Evolutionary conservation across 352 stramenopile species (phyloP).

Genomic region (Pythium sp.): DNA sequence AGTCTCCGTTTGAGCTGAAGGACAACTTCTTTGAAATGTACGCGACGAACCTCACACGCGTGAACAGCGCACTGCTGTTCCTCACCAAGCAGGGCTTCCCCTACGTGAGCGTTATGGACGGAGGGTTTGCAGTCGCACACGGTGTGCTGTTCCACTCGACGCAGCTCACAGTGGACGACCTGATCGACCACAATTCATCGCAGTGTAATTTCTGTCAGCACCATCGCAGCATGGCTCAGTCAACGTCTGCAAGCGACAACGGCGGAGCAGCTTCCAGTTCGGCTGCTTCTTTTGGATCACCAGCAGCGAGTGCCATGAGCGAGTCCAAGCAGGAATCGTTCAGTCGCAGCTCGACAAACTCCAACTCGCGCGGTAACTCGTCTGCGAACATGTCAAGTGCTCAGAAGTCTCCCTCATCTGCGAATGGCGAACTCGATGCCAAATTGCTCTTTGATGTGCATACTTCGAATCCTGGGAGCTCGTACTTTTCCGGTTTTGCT

Average conservation of each 20-base stretch:
- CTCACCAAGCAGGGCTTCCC: constrained; percentile 72
- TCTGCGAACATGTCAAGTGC: not conserved
- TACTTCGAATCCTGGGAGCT: constrained; percentile 18
- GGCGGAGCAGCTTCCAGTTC: not conserved
- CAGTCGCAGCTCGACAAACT: not conserved
- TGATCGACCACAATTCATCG: constrained; percentile 69
- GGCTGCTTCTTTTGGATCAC: not conserved
- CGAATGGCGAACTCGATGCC: constrained; percentile 28
- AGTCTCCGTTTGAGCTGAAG: constrained; percentile 48
- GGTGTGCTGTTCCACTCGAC: constrained; percentile 44
- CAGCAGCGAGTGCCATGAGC: not conserved
- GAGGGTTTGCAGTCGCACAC: constrained; percentile 67
- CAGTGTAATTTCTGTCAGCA: constrained; percentile 64
- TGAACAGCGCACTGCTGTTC: constrained; percentile 69
- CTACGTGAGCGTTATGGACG: constrained; percentile 71
- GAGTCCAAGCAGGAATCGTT: constrained; percentile 14
- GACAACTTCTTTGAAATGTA: constrained; percentile 65
- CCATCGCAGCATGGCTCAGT: constrained; percentile 28
- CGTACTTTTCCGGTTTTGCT: constrained; percentile 72
- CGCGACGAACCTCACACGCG: constrained; percentile 58
- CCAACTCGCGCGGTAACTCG: constrained; percentile 3
- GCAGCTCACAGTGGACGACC: constrained; percentile 58
- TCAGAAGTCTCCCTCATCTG: not conserved
- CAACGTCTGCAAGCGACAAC: not conserved
- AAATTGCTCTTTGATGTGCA: constrained; percentile 40